phyloP scores from a whole-genome alignment of 257 asterid genomes.

The Lycium barbarum region DNA sequence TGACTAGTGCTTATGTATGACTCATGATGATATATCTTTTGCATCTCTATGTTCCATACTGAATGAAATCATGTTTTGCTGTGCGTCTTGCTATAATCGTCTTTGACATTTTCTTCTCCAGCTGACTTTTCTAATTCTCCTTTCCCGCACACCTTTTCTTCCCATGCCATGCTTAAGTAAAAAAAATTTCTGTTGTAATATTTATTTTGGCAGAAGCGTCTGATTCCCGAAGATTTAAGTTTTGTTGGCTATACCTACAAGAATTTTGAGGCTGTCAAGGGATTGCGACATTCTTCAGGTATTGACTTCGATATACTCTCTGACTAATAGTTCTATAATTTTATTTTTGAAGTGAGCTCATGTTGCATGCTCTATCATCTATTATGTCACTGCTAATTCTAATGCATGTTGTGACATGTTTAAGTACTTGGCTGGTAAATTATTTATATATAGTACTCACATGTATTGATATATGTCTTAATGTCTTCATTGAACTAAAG shows the following conservation, averaged over 20 bases:
- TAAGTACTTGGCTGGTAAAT: background rate
- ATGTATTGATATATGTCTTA: background rate
- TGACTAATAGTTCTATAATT: background rate
- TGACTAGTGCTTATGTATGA: background rate
- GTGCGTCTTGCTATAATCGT: background rate
- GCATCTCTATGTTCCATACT: background rate
- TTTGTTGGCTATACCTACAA: slow-evolving; percentile 89
- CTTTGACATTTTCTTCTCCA: background rate
- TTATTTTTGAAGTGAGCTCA: slow-evolving; percentile 35
- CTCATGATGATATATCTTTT: background rate
- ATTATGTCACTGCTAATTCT: slow-evolving; percentile 34
- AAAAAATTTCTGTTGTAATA: slow-evolving; percentile 6
- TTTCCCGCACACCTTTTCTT: background rate
- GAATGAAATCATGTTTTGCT: background rate
- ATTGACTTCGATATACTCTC: slow-evolving; percentile 28
- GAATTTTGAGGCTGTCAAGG: slow-evolving; percentile 77
- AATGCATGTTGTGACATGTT: slow-evolving; percentile 22
- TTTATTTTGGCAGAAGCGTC: slow-evolving; percentile 55
- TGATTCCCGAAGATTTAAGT: slow-evolving; percentile 66
- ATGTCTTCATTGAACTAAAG: background rate
- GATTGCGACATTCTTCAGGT: slow-evolving; percentile 52
- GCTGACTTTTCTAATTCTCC: background rate
- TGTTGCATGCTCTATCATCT: slow-evolving; percentile 37
- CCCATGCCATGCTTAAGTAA: background rate
- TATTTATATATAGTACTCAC: background rate